These are phyloP conservation scores for Tulasnella sp. DNA, from an alignment of 768 basidiomycete genomes.

Conservation along the genomic window DNA sequence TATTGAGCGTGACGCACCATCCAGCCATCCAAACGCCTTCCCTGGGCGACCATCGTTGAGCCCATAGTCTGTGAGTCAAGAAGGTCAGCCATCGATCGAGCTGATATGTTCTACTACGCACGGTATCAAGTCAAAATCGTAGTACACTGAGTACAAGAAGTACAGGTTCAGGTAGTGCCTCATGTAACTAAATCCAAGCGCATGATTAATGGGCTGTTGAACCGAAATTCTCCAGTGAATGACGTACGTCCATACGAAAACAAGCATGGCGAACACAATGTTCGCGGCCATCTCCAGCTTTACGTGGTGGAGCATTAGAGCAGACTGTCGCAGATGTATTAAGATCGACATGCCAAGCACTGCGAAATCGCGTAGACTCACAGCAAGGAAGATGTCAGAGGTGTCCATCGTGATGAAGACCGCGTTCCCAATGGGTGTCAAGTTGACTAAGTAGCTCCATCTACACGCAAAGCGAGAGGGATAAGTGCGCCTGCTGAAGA, in stretches of 20 bases:
- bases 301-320: background rate
- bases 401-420: conserved; percentile 92
- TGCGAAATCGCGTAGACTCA: conserved; percentile 35
- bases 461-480: conserved; percentile 30
- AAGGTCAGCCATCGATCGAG: background rate
- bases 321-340: background rate
- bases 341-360: background rate
- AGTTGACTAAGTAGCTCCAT: conserved; percentile 73
- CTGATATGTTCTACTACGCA: background rate
- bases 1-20: background rate
- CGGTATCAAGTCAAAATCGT: conserved; percentile 6
- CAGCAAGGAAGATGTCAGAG: conserved; percentile 9
- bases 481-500: background rate
- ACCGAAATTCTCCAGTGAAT: background rate
- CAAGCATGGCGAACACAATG: background rate
- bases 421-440: conserved; percentile 82
- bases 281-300: background rate
- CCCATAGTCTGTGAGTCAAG: background rate
- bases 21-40: background rate
- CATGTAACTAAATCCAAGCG: background rate
- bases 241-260: conserved; percentile 1
- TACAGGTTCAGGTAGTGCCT: conserved; percentile 5
- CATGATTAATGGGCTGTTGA: background rate
- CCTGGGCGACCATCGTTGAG: conserved; percentile 1
- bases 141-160: background rate